Conservation (phyloP, 305 asterid species). For the Lippia alba region DNA sequence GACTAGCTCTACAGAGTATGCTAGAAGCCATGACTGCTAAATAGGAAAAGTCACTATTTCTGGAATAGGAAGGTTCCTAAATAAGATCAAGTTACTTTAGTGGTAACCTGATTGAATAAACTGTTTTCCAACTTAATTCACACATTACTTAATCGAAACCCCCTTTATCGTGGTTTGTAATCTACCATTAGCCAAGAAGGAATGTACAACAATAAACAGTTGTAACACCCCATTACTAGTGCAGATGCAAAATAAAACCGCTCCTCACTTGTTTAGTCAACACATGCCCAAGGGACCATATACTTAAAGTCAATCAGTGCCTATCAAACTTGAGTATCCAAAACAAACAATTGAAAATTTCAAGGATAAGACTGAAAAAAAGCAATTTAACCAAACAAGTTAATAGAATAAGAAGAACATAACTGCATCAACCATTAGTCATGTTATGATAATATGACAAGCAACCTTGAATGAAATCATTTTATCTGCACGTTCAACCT, state of each 20-base stretch:
- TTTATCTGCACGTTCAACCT: slow-evolving; percentile 13
- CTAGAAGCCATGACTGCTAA: no score
- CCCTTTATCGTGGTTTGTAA: no score
- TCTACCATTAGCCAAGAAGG: no score
- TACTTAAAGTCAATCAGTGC: neutral
- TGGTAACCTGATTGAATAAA: no score
- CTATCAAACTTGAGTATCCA: slow-evolving; percentile 2
- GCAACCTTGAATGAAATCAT: slow-evolving; percentile 17
- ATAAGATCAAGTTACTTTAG: no score
- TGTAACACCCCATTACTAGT: neutral
- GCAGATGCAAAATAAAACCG: neutral
- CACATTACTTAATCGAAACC: no score
- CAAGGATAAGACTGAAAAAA: neutral
- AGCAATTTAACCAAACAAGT: slow-evolving; percentile 14
- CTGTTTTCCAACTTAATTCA: no score
- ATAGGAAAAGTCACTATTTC: no score
- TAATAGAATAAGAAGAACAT: slow-evolving; percentile 5
- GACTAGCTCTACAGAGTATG: no score
- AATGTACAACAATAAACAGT: no score
- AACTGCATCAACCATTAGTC: slow-evolving; percentile 14
- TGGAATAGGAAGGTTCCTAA: no score
- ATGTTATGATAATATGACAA: neutral
- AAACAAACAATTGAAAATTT: neutral
- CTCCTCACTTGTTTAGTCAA: neutral
- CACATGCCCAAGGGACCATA: neutral